Evolutionary conservation across 1,284 basidiomycete genomes (phyloP).

Genomic region (Inonotus hispidus): DNA sequence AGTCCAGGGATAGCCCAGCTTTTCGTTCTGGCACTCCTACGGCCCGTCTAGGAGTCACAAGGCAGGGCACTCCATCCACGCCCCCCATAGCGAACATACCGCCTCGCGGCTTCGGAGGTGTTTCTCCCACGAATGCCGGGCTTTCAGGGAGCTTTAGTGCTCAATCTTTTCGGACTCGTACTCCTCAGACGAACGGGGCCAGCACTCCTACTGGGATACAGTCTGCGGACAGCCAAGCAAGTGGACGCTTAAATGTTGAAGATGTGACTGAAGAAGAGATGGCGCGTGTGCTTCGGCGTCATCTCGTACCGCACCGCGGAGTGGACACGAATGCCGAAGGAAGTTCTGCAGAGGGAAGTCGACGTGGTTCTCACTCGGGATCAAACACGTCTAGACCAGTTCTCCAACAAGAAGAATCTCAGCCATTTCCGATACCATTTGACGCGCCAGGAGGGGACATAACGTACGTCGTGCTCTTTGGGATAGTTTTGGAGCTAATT

Average conservation of each 20-base stretch:
- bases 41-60: background rate
- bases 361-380: slow-evolving; percentile 8
- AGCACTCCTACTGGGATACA: background rate
- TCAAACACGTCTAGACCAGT: slow-evolving; percentile 43
- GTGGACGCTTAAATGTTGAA: slow-evolving; percentile 36
- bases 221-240: background rate
- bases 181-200: slow-evolving; percentile 12
- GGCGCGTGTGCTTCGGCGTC: slow-evolving; percentile 70
- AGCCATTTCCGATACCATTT: slow-evolving; percentile 80
- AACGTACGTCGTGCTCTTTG: slow-evolving; percentile 57
- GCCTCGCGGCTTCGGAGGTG: slow-evolving; percentile 4
- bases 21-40: slow-evolving; percentile 8
- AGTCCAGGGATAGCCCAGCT: slow-evolving; percentile 3
- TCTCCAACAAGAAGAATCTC: slow-evolving; percentile 42
- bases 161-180: background rate
- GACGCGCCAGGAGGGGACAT: slow-evolving; percentile 83
- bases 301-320: slow-evolving; percentile 62
- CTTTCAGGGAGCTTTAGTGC: slow-evolving; percentile 11
- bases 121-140: slow-evolving; percentile 3
- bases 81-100: slow-evolving; percentile 19
- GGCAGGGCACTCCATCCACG: slow-evolving; percentile 15
- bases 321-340: slow-evolving; percentile 30
- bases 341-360: background rate
- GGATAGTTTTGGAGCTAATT: background rate
- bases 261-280: slow-evolving; percentile 77